phyloP scores from a whole-genome alignment of 768 basidiomycete genomes.

The Krasilnikovozyma curviuscula region DNA sequence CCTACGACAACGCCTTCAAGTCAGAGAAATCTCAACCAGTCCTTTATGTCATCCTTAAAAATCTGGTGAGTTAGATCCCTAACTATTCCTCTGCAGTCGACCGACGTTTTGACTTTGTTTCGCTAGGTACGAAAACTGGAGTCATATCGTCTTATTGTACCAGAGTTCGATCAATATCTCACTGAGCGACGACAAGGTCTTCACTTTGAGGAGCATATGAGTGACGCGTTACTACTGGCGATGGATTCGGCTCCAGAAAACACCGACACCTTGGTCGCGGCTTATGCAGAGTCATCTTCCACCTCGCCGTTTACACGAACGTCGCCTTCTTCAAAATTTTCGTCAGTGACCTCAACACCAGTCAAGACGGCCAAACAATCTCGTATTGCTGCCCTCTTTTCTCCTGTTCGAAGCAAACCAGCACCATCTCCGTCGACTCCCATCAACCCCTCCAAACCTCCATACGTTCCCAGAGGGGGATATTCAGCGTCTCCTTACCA shows the following conservation, averaged over 20 bases:
- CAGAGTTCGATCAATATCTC: constrained; percentile 66
- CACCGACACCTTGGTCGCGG: constrained; percentile 14
- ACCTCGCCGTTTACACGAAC: constrained; percentile 16
- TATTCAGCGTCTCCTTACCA: not conserved
- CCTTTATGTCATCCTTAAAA: constrained; percentile 58
- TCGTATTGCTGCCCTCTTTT: constrained; percentile 36
- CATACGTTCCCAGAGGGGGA: constrained; percentile 13
- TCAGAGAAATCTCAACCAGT: constrained; percentile 32
- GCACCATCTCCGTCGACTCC: constrained; percentile 22
- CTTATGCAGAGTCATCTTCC: constrained; percentile 12
- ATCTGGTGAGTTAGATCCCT: constrained; percentile 40
- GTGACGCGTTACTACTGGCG: constrained; percentile 50
- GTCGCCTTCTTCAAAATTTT: not conserved
- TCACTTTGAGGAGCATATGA: constrained; percentile 75
- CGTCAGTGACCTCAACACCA: constrained; percentile 37
- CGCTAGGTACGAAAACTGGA: constrained; percentile 37
- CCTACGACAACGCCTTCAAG: no score
- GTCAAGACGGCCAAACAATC: not conserved
- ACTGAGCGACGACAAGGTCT: constrained; percentile 71
- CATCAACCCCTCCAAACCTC: constrained; percentile 34
- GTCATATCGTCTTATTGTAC: constrained; percentile 51
- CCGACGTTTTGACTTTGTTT: not conserved
- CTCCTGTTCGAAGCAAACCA: constrained; percentile 40
- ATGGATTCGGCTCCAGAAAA: constrained; percentile 22
- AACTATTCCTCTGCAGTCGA: no score